Percentiles rank a stretch among this genome's conserved stretches.
Evolutionary conservation across 1,284 basidiomycete genomes (phyloP).

Genomic region (Papiliotrema fonsecae): DNA sequence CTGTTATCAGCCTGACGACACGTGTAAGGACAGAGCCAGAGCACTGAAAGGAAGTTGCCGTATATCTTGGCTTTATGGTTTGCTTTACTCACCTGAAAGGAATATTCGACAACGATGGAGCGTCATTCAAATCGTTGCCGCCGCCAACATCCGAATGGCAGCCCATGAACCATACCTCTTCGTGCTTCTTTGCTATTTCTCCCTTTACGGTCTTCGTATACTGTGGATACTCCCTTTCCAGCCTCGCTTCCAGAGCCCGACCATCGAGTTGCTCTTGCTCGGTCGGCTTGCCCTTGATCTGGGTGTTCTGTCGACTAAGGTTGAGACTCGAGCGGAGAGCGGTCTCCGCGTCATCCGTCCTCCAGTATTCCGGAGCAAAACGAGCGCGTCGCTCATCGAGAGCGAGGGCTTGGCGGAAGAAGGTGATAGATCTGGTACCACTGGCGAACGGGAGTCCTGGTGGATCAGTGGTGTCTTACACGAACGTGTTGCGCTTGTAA

Average conservation of each 20-base stretch:
- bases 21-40: background rate
- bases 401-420: slow-evolving; percentile 43
- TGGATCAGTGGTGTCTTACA: no score
- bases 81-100: slow-evolving; percentile 30
- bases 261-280: background rate
- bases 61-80: background rate
- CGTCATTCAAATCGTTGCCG: slow-evolving; percentile 17
- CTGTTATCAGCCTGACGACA: slow-evolving; percentile 7
- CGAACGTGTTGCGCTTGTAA: no score
- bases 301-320: background rate
- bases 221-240: slow-evolving; percentile 1
- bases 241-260: background rate
- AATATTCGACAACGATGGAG: slow-evolving; percentile 27
- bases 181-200: background rate
- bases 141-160: slow-evolving; percentile 28
- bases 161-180: slow-evolving; percentile 34
- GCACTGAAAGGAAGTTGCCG: background rate
- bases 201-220: background rate
- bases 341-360: slow-evolving; percentile 4
- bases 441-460: slow-evolving; percentile 23
- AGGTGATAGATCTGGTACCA: slow-evolving; percentile 20
- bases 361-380: slow-evolving; percentile 32
- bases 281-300: background rate
- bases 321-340: background rate
- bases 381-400: slow-evolving; percentile 42